These are phyloP conservation scores for Aspergillus haitiensis DNA, from an alignment of 495 filamentous ascomycete genomes.

Conservation along the genomic window DNA sequence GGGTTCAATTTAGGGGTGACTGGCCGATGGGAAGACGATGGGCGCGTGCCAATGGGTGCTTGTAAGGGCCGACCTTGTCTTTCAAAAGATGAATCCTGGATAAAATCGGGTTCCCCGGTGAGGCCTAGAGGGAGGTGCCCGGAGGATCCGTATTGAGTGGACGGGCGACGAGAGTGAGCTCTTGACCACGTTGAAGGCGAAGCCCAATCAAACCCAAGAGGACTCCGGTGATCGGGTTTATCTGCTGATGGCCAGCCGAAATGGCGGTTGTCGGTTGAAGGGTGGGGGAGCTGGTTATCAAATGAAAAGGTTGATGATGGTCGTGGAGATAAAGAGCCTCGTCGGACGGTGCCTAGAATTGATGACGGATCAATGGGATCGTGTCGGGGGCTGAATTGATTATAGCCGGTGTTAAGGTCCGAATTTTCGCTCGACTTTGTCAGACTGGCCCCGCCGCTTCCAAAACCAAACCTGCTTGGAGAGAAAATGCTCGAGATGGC, in stretches of 20 bases:
- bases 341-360: constrained; percentile 52
- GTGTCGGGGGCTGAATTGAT: constrained; percentile 61
- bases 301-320: constrained; percentile 78
- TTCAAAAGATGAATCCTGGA: constrained; percentile 42
- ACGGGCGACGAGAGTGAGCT: constrained; percentile 55
- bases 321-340: constrained; percentile 68
- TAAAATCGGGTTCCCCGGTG: constrained; percentile 49
- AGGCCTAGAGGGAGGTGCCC: constrained; percentile 53
- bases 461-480: constrained; percentile 43
- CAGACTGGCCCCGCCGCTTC: constrained; percentile 41
- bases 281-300: constrained; percentile 69
- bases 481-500: constrained; percentile 50
- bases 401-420: constrained; percentile 52
- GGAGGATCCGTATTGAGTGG: constrained; percentile 56
- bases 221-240: constrained; percentile 53
- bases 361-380: constrained; percentile 58
- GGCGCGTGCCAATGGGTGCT: constrained; percentile 56
- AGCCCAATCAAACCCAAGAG: constrained; percentile 60
- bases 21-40: constrained; percentile 54
- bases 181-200: constrained; percentile 56
- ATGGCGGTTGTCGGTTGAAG: constrained; percentile 73
- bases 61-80: constrained; percentile 50
- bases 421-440: constrained; percentile 45
- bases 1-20: constrained; percentile 62
- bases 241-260: constrained; percentile 63